phyloP scores from a whole-genome alignment of 2,329 filamentous ascomycete genomes.

The Periconia sp. region DNA sequence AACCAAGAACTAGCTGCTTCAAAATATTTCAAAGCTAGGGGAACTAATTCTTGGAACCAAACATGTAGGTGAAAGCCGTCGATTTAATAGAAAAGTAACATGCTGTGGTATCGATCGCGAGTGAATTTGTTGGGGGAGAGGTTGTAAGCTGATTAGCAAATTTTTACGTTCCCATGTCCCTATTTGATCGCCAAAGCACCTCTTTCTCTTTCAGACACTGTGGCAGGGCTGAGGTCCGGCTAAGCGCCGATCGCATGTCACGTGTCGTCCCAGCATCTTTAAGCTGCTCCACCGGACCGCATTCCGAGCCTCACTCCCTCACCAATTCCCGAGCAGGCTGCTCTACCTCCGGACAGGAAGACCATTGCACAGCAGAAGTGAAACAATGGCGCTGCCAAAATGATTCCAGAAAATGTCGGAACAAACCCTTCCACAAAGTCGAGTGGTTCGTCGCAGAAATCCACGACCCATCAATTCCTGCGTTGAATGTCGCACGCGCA shows the following conservation, averaged over 20 bases:
- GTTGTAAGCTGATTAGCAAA: background rate
- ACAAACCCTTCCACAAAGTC: conserved; percentile 40
- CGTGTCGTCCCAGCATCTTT: conserved; percentile 2
- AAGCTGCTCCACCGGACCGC: conserved; percentile 17
- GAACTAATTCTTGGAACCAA: no score
- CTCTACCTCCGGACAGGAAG: background rate
- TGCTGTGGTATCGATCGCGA: no score
- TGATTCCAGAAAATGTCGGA: conserved; percentile 38
- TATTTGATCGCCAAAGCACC: background rate
- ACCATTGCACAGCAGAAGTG: conserved; percentile 7
- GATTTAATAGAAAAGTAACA: no score
- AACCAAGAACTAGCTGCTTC: no score
- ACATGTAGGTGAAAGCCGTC: no score
- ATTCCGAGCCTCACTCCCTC: conserved; percentile 15
- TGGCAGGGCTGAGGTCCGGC: conserved; percentile 5
- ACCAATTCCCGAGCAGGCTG: background rate
- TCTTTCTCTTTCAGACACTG: background rate
- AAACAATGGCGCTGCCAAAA: conserved; percentile 35
- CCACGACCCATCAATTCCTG: conserved; percentile 44
- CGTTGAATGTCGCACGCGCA: conserved; percentile 42
- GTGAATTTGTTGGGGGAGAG: no score
- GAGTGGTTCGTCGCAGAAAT: conserved; percentile 42
- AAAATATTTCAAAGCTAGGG: no score
- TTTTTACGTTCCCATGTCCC: background rate
- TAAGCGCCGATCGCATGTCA: conserved; percentile 2